phyloP scores from a whole-genome alignment of 2,329 filamentous ascomycete genomes.

The Ceratocystis harringtonii region DNA sequence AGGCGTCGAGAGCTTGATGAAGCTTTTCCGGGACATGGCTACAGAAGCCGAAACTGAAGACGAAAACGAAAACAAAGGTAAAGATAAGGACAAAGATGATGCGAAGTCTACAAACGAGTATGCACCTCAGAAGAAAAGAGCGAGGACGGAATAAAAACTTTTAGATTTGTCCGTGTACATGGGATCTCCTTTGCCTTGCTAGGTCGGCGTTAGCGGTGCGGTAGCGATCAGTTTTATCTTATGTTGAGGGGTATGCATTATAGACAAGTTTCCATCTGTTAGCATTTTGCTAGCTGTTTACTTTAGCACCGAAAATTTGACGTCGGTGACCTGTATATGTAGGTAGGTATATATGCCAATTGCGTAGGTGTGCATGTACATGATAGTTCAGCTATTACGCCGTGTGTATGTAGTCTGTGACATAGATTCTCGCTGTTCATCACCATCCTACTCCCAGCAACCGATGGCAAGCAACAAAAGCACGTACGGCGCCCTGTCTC shows the following conservation, averaged over 20 bases:
- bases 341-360: neutral
- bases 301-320: neutral
- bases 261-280: neutral
- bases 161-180: slow-evolving; percentile 1
- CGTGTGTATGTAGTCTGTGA: neutral
- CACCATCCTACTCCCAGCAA: neutral
- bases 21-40: slow-evolving; percentile 54
- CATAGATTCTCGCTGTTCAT: neutral
- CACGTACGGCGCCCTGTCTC: neutral
- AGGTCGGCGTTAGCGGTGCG: neutral
- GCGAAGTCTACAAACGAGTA: neutral
- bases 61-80: neutral
- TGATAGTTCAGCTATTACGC: neutral
- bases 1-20: slow-evolving; percentile 56
- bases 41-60: slow-evolving; percentile 1
- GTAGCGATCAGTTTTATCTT: neutral
- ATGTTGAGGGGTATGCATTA: slow-evolving; percentile 1
- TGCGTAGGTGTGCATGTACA: neutral
- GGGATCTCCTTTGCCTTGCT: neutral
- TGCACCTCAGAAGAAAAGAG: neutral
- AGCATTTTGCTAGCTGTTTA: neutral
- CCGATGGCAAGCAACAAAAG: neutral
- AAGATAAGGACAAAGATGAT: neutral
- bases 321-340: neutral
- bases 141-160: slow-evolving; percentile 2